Evolutionary conservation across 139 green algal species (phyloP).

Genomic region (Limnomonas spitsbergensis): DNA sequence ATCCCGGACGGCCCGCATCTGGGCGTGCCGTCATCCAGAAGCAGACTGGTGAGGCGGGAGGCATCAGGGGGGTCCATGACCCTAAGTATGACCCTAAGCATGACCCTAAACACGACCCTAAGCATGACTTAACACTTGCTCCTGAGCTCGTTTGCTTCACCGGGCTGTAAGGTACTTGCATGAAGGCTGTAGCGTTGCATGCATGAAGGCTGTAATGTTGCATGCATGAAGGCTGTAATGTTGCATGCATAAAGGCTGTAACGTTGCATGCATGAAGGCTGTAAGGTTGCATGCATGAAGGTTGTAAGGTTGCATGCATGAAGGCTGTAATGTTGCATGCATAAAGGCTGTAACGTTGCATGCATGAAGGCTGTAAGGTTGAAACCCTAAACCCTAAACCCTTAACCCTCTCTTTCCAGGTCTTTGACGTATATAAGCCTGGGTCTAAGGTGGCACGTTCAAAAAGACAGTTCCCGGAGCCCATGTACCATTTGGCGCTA

Average conservation of each 20-base stretch:
- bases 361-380: neutral
- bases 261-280: no score
- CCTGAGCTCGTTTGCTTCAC: no score
- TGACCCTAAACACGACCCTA: neutral
- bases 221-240: no score
- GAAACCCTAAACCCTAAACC: neutral
- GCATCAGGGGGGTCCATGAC: no score
- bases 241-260: no score
- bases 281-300: no score
- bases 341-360: neutral
- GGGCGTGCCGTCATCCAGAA: neutral
- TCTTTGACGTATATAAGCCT: neutral
- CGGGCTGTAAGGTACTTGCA: no score
- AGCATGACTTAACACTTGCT: no score
- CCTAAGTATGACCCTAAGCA: neutral
- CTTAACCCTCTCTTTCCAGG: neutral
- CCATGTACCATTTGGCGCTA: neutral
- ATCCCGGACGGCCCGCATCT: neutral
- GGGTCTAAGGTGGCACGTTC: neutral
- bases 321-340: neutral
- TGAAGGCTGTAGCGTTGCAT: no score
- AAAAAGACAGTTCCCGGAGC: neutral
- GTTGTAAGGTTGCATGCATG: neutral
- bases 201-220: no score
- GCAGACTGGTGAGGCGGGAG: neutral